Conservation (phyloP, 106 monocot species). For the Posidonia australis region DNA sequence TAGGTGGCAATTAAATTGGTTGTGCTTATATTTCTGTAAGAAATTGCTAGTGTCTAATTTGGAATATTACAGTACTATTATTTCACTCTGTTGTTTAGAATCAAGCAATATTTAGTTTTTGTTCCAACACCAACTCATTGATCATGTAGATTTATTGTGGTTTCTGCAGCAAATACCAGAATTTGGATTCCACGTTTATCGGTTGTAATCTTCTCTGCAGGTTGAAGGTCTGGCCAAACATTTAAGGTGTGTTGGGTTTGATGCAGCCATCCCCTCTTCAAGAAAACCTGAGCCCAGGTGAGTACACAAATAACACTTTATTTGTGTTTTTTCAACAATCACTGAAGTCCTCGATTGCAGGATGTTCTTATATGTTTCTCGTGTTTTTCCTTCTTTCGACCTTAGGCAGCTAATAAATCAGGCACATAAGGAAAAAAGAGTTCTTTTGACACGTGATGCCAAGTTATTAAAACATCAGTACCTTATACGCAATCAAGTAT, state of each 20-base stretch:
- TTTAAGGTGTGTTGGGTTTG: constrained; percentile 96
- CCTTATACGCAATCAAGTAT: constrained; percentile 68
- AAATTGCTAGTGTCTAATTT: too few relatives aligned
- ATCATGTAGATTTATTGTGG: neutral
- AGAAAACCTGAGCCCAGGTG: constrained; percentile 91
- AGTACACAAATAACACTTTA: neutral
- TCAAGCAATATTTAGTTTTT: too few relatives aligned
- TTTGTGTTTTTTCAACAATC: neutral
- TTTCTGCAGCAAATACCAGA: too few relatives aligned
- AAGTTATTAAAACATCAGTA: constrained; percentile 87
- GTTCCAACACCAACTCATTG: neutral
- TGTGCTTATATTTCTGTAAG: too few relatives aligned
- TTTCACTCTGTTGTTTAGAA: too few relatives aligned
- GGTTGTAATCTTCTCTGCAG: constrained; percentile 19
- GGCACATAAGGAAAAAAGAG: constrained; percentile 85
- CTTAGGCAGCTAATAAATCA: constrained; percentile 69
- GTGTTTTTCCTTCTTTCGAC: neutral
- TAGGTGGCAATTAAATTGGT: too few relatives aligned
- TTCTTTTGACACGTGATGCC: constrained; percentile 70
- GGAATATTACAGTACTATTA: too few relatives aligned
- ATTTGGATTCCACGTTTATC: too few relatives aligned
- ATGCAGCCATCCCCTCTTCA: constrained; percentile 70
- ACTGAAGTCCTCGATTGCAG: neutral
- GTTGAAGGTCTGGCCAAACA: constrained; percentile 90
- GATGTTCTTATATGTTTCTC: neutral